These are phyloP conservation scores for Nigrospora sphaerica DNA, from an alignment of 2,329 filamentous ascomycete species.

Conservation along the genomic window DNA sequence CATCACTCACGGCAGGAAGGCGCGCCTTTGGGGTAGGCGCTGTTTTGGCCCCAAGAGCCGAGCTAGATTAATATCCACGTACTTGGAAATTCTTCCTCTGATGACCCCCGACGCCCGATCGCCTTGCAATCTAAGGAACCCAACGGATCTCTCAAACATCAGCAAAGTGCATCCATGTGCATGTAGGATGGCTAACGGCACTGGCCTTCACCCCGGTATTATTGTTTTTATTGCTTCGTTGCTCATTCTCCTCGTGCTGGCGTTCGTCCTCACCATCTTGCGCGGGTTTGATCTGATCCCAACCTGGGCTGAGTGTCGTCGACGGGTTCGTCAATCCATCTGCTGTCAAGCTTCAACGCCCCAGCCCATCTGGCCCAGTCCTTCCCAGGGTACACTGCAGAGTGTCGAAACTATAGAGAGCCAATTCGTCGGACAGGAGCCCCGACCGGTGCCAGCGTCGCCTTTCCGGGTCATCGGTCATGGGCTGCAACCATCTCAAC, in stretches of 20 bases:
- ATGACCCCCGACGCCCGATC: neutral
- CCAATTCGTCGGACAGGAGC: neutral
- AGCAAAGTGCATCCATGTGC: neutral
- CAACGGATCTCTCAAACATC: neutral
- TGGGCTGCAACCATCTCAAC: neutral
- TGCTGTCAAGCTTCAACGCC: neutral
- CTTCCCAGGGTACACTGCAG: neutral
- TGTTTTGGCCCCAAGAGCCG: neutral
- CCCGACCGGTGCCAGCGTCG: neutral
- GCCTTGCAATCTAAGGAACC: neutral
- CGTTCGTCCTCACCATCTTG: neutral
- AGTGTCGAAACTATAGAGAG: neutral
- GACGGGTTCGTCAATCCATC: neutral
- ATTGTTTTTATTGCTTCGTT: constrained; percentile 1
- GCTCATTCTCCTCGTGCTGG: neutral
- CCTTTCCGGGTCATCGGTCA: neutral
- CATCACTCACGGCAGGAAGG: no score
- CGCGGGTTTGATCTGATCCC: constrained; percentile 3
- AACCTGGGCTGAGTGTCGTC: neutral
- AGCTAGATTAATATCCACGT: neutral
- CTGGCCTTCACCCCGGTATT: neutral
- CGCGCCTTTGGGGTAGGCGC: no score
- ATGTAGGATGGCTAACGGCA: neutral
- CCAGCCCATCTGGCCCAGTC: neutral
- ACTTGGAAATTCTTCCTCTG: neutral